phyloP scores from a whole-genome alignment of 208 protist species.

The Trypanosoma avium region DNA sequence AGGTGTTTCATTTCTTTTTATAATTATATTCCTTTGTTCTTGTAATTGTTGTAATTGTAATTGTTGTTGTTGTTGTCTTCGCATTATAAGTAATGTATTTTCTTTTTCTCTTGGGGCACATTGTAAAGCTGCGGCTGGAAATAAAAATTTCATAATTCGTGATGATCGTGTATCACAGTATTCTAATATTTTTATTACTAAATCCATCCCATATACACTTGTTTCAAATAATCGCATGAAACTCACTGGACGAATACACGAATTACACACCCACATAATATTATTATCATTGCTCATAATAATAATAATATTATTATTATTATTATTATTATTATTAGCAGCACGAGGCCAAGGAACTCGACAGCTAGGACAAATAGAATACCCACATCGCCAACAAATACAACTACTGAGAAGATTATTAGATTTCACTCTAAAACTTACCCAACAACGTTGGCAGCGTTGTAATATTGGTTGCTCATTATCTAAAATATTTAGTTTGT shows the following conservation, averaged over 20 bases:
- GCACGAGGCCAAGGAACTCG: constrained; percentile 21
- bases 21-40: background rate
- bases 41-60: background rate
- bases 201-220: constrained; percentile 43
- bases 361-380: constrained; percentile 55
- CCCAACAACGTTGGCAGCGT: constrained; percentile 64
- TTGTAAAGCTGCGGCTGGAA: constrained; percentile 41
- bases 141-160: constrained; percentile 67
- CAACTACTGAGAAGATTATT: constrained; percentile 3
- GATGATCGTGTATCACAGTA: constrained; percentile 67
- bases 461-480: background rate
- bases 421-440: constrained; percentile 32
- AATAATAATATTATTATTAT: no score
- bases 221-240: constrained; percentile 68
- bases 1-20: background rate
- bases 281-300: no score
- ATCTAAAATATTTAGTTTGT: background rate
- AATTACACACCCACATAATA: constrained; percentile 55
- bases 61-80: background rate
- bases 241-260: constrained; percentile 41
- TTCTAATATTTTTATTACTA: constrained; percentile 59
- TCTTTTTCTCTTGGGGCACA: no score
- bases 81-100: no score
- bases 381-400: constrained; percentile 62
- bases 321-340: no score